Evolutionary conservation across 306 rosid genomes (phyloP), one percentile per base, ranked within the genome.

Genomic region (Arachis stenosperma): DNA sequence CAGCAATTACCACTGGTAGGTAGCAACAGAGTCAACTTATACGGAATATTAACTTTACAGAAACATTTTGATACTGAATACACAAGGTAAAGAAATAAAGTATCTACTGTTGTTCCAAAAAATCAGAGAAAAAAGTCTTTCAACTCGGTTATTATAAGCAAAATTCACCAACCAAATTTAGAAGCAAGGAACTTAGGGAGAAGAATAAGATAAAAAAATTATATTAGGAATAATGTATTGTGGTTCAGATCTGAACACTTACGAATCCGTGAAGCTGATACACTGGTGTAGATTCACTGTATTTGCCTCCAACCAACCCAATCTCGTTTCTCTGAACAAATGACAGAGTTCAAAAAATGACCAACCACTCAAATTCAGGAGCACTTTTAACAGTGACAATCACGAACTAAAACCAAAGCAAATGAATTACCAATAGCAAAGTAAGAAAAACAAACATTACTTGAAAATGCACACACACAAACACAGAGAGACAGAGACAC

Each of bases 241-340:
- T 57, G 82, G 74, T 77, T 88, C 91, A 90, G 95, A 92, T 92
- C 92, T 85, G 88, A 74, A 59, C 46, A 79, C 90, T 85, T 65
- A 85, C 94, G 55, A 69, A 68, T 78, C 77, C 65, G 48, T 73
- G 77, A 84, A 85, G 73, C 90, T 85, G 76, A 70, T 62, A 64
- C 69, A 72, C 62, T 33, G 74, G 73, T 51, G 48, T 64, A 79
- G 74, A 86, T 79, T 86, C 85, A 82, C 67, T 80, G 77, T 77
- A 68, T 30, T 15, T 15, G 70, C 82, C 67, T 78, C 57, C 78
- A 81, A 78, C 75, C 74, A 80, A 84, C 58, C 55, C 55, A 67
- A 85, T 82, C 83, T 81, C 77, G 75, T 63, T 60, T 70, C 71
- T 53, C 43, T 59, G 74, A 78, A 65, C 48, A 76, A 65, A 74